Evolutionary conservation across 495 filamentous ascomycete species (phyloP), one percentile per base, ranked within the genome.

Genomic region (Xylaria sp.): DNA sequence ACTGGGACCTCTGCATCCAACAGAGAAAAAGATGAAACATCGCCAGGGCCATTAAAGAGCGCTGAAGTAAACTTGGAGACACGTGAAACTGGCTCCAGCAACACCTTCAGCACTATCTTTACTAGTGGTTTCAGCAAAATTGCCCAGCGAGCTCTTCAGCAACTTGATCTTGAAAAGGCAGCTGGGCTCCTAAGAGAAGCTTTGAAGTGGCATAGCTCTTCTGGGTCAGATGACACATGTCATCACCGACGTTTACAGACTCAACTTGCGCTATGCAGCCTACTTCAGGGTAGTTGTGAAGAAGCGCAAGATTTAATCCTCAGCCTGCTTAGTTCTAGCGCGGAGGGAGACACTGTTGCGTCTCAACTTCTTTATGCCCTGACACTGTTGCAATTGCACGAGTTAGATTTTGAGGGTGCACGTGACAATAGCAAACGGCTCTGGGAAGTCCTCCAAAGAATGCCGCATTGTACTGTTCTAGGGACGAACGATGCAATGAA

Each of bases 81-180:
- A 35, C 37, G 63, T 46, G 35, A 71, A 53, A 12, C n/a, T 43
- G 62, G 17, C 31, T 21, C 69, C 40, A 50, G 37, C 31, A 31
- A 67, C 31, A 46, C 19, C 29, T 72, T 72, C 26, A 68, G 53
- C 29, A 72, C 53, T 21, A 67, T 67, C 2, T 67, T 67, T 50
- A 67, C 63, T 35, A 65, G 53, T 53, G 70, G 64, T n/a, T 62
- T 72, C n/a, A 68, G 41, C 33, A 72, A 72, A 24, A 67, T 72
- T 11, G 70, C 70, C 5, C 70, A 72, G 43, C 62, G 46, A 53
- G 70, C 70, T 15, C 62, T 72, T 40, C 70, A 68, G 26, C 41
- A 72, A 29, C 46, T 72, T 31, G 63, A 72, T 35, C 64, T 67
- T 21, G 21, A 15, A n/a, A 72, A 72, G 26, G 70, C 70, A 31